These are phyloP conservation scores for Niebla homalea DNA, from an alignment of 495 filamentous ascomycete species.

Conservation along the genomic window DNA sequence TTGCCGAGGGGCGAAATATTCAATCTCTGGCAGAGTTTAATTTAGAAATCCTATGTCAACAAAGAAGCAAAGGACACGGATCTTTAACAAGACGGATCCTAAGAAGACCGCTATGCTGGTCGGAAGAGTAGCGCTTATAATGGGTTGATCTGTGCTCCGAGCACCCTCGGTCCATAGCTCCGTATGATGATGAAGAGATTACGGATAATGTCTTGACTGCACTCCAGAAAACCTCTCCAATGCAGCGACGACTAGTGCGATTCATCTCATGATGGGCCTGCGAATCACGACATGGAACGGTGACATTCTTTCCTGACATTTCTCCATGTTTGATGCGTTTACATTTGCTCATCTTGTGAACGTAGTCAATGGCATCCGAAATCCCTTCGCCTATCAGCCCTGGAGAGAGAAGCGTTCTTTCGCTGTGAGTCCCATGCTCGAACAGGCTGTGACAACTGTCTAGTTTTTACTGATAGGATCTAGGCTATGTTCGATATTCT, in stretches of 20 bases:
- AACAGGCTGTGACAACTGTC: neutral
- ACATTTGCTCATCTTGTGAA: constrained; percentile 4
- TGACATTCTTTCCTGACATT: constrained; percentile 22
- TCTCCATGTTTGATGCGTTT: constrained; percentile 4
- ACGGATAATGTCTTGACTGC: too few relatives aligned
- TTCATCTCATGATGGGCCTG: constrained; percentile 44
- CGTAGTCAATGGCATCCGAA: constrained; percentile 87
- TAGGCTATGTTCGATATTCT: constrained; percentile 89
- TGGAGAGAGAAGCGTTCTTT: constrained; percentile 84
- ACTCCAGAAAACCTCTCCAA: neutral
- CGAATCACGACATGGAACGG: constrained; percentile 89
- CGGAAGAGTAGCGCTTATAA: too few relatives aligned
- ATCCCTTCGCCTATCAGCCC: constrained; percentile 91
- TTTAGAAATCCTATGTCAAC: too few relatives aligned
- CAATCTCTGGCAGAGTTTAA: too few relatives aligned
- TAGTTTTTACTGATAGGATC: neutral
- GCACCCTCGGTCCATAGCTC: too few relatives aligned
- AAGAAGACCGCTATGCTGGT: too few relatives aligned
- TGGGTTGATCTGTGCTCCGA: too few relatives aligned
- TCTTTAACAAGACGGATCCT: too few relatives aligned
- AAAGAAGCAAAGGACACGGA: too few relatives aligned
- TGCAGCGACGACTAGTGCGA: constrained; percentile 1
- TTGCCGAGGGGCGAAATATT: too few relatives aligned
- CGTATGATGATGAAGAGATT: too few relatives aligned
- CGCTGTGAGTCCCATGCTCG: constrained; percentile 33